Evolutionary conservation across 495 filamentous ascomycete genomes (phyloP).

Genomic region (Neurospora sp.): DNA sequence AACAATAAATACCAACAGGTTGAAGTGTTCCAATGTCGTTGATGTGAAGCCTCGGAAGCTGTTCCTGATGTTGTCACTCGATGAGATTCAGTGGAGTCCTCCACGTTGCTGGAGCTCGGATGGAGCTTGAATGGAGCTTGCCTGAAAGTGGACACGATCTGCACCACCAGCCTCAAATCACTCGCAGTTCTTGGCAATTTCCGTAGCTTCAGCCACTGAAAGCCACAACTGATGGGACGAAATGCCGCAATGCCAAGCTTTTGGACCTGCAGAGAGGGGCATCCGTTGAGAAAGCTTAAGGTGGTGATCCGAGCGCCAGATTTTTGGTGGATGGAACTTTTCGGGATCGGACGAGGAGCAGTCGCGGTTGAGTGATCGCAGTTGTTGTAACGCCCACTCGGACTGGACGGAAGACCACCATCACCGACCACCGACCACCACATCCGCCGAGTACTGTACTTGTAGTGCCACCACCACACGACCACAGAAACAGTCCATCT

Average conservation of each 20-base stretch:
- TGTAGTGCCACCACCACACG: not conserved
- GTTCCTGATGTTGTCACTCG: not conserved
- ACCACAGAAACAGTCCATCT: not conserved
- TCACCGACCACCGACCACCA: not conserved
- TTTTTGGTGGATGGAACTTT: conserved; percentile 18
- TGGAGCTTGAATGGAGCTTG: not conserved
- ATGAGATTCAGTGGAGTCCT: not conserved
- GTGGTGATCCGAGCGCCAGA: conserved; percentile 3
- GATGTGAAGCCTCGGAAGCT: not conserved
- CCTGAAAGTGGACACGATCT: not conserved
- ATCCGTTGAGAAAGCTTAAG: not conserved
- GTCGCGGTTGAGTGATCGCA: not conserved
- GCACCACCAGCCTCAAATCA: not conserved
- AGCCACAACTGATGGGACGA: not conserved
- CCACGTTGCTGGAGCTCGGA: not conserved
- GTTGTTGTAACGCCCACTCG: not conserved
- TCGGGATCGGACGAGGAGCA: conserved; percentile 11
- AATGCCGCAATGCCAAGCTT: not conserved
- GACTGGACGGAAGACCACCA: not conserved
- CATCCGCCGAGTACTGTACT: not conserved
- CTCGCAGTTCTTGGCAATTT: not conserved
- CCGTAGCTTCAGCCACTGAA: not conserved
- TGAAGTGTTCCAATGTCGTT: not conserved
- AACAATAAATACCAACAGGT: not conserved
- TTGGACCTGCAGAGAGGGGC: not conserved